Evolutionary conservation across 768 basidiomycete species (phyloP).

Genomic region (Mycena amicta): DNA sequence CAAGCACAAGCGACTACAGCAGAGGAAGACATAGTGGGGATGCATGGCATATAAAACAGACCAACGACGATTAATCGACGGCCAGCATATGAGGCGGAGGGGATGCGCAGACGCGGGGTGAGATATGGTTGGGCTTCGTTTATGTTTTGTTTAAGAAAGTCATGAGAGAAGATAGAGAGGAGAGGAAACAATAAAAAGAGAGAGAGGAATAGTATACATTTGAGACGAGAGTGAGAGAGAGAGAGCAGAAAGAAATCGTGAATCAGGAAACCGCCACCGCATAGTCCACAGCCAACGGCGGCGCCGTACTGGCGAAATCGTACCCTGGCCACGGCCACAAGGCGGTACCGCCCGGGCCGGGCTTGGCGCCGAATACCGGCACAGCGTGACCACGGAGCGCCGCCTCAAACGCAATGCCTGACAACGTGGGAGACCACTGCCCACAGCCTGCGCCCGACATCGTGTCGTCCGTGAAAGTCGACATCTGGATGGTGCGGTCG

Average conservation of each 20-base stretch:
- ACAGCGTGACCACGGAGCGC: not conserved
- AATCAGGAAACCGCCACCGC: not conserved
- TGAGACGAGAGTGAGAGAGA: not conserved
- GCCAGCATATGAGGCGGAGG: not conserved
- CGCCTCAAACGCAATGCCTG: slow-evolving; percentile 20
- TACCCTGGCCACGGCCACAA: not conserved
- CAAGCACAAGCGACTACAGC: not conserved
- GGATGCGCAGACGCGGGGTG: not conserved
- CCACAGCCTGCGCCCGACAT: slow-evolving; percentile 23
- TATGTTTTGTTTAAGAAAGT: not conserved
- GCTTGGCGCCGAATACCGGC: not conserved
- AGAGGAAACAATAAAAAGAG: not conserved
- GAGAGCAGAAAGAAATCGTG: not conserved
- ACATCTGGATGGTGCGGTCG: slow-evolving; percentile 60
- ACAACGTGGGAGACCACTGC: slow-evolving; percentile 14
- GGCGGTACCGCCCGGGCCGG: not conserved
- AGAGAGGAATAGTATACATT: not conserved
- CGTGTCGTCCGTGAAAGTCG: slow-evolving; percentile 50
- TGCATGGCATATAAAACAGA: not conserved
- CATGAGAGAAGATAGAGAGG: not conserved
- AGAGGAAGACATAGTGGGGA: not conserved
- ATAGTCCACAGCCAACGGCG: not conserved
- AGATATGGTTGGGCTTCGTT: not conserved
- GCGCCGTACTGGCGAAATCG: not conserved
- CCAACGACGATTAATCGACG: not conserved